Conservation (phyloP, 2,329 filamentous ascomycete species). For the Coniochaeta hoffmannii region DNA sequence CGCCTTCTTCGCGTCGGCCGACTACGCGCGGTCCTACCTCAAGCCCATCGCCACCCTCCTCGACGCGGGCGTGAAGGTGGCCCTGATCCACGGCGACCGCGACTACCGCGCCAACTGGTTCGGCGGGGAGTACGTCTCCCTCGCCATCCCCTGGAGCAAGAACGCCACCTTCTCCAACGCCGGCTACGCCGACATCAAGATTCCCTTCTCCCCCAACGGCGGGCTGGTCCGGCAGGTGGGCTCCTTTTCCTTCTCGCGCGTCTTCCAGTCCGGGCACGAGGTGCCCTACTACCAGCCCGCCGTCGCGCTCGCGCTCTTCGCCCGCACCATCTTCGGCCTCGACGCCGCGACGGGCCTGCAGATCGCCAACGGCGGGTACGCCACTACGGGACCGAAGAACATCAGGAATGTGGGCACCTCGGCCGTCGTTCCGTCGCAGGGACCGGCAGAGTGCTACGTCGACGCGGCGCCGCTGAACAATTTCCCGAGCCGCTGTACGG, state of each 20-base stretch:
- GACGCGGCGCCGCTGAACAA: not conserved
- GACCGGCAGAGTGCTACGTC: constrained; percentile 1
- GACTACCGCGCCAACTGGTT: constrained; percentile 42
- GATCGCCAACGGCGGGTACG: constrained; percentile 14
- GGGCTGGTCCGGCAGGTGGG: constrained; percentile 36
- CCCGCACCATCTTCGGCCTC: constrained; percentile 33
- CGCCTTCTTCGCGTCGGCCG: constrained; percentile 27
- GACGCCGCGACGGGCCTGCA: constrained; percentile 46
- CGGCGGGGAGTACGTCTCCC: constrained; percentile 38
- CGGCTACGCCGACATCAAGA: constrained; percentile 34
- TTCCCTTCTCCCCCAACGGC: constrained; percentile 18
- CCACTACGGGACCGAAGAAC: constrained; percentile 8
- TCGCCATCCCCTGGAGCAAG: constrained; percentile 32
- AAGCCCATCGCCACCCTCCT: constrained; percentile 34
- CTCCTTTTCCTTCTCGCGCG: constrained; percentile 36
- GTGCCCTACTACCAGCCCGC: constrained; percentile 40
- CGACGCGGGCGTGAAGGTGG: constrained; percentile 43
- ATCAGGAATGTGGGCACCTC: not conserved
- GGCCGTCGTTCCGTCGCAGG: not conserved
- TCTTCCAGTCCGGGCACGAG: constrained; percentile 35
- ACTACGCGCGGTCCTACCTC: constrained; percentile 9
- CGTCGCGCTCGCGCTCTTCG: constrained; percentile 40
- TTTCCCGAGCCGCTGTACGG: not conserved
- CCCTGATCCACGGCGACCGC: constrained; percentile 45
- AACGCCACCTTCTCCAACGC: constrained; percentile 33